Evolutionary conservation across 805 yeast species (phyloP).

Genomic region (Ogataea chonburiensis): DNA sequence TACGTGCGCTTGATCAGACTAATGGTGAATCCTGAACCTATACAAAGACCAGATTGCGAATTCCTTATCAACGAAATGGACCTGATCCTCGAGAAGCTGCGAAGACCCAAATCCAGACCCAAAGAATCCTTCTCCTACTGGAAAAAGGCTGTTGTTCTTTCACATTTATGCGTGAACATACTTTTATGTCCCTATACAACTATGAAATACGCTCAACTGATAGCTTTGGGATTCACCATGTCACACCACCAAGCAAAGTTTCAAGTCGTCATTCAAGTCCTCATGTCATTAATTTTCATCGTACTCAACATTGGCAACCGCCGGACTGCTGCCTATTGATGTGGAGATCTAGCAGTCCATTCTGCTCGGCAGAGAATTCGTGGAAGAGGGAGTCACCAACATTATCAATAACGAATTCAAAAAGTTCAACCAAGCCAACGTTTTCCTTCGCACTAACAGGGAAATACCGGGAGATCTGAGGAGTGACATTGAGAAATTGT

Average conservation of each 20-base stretch:
- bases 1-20: slow-evolving; percentile 31
- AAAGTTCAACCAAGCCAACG: slow-evolving; percentile 51
- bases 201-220: slow-evolving; percentile 8
- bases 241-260: background rate
- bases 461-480: slow-evolving; percentile 25
- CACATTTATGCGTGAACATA: slow-evolving; percentile 6
- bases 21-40: slow-evolving; percentile 34
- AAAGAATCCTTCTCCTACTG: background rate
- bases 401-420: slow-evolving; percentile 33
- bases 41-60: slow-evolving; percentile 43
- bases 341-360: slow-evolving; percentile 27
- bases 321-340: slow-evolving; percentile 10
- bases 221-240: slow-evolving; percentile 7
- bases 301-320: slow-evolving; percentile 10
- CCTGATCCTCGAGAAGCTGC: slow-evolving; percentile 8
- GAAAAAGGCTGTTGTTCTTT: background rate
- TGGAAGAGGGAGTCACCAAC: slow-evolving; percentile 31
- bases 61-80: slow-evolving; percentile 36
- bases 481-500: slow-evolving; percentile 25
- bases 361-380: slow-evolving; percentile 22
- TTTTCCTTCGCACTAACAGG: slow-evolving; percentile 73
- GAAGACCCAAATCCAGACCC: background rate
- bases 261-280: background rate
- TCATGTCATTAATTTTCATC: slow-evolving; percentile 1
- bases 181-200: slow-evolving; percentile 3